Evolutionary conservation across 2,329 filamentous ascomycete species (phyloP).

Genomic region (Ascochyta pisi): DNA sequence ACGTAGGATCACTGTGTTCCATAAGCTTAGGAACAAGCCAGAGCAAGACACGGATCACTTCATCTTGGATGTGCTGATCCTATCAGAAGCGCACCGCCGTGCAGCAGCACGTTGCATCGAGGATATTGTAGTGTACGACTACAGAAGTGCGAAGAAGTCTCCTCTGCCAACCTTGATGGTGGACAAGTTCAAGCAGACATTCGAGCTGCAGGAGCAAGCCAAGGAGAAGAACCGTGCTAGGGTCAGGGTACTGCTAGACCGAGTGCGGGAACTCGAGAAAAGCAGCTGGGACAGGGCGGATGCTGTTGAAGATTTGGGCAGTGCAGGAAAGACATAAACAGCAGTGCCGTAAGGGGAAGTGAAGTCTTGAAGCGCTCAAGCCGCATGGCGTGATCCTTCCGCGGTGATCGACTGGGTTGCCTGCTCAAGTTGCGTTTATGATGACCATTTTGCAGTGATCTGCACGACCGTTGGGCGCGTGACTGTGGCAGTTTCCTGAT

Average conservation of each 20-base stretch:
- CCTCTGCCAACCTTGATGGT: constrained; percentile 67
- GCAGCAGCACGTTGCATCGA: constrained; percentile 77
- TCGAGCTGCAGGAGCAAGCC: constrained; percentile 67
- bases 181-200: constrained; percentile 65
- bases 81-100: constrained; percentile 77
- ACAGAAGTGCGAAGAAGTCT: constrained; percentile 64
- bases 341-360: neutral
- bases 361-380: neutral
- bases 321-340: constrained; percentile 24
- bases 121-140: constrained; percentile 82
- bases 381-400: constrained; percentile 26
- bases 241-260: constrained; percentile 59
- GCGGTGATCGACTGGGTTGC: constrained; percentile 22
- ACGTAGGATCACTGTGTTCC: constrained; percentile 74
- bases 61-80: constrained; percentile 66
- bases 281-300: constrained; percentile 75
- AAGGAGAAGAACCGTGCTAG: constrained; percentile 59
- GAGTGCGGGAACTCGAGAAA: constrained; percentile 68
- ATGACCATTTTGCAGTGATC: constrained; percentile 32
- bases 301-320: constrained; percentile 71
- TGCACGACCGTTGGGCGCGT: constrained; percentile 48
- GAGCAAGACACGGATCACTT: constrained; percentile 61
- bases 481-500: constrained; percentile 39
- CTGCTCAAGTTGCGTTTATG: constrained; percentile 12
- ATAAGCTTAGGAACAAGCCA: constrained; percentile 71